phyloP scores from a whole-genome alignment of 495 filamentous ascomycete species.

The Aspergillus sparsus region DNA sequence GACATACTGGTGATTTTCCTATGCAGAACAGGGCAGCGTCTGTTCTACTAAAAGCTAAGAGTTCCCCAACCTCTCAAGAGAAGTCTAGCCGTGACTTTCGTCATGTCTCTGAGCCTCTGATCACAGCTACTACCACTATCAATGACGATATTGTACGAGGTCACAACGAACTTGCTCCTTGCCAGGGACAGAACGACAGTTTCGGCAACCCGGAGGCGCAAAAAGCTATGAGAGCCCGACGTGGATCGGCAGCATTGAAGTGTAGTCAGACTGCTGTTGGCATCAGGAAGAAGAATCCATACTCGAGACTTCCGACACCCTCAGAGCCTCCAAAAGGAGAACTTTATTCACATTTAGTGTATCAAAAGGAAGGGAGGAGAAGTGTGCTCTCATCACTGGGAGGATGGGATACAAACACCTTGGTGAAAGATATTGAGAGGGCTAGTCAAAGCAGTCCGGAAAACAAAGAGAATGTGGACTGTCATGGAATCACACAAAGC shows the following conservation, averaged over 20 bases:
- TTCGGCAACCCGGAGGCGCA: neutral
- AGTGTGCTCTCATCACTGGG: slow-evolving; percentile 19
- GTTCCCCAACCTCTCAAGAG: neutral
- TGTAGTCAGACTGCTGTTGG: slow-evolving; percentile 7
- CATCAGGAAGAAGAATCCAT: neutral
- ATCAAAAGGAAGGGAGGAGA: slow-evolving; percentile 23
- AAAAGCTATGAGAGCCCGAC: slow-evolving; percentile 5
- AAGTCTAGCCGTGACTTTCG: neutral
- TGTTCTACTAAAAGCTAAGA: neutral
- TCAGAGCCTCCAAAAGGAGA: slow-evolving; percentile 12
- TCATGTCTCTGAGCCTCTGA: neutral
- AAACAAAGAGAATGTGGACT: neutral
- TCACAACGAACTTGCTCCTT: neutral
- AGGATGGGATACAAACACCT: slow-evolving; percentile 4
- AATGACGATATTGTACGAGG: neutral
- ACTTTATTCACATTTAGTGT: slow-evolving; percentile 21
- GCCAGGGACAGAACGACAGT: too few relatives aligned
- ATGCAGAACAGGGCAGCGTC: slow-evolving; percentile 12
- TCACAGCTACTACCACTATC: neutral
- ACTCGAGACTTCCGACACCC: slow-evolving; percentile 26
- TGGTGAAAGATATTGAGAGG: neutral
- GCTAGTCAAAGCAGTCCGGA: neutral
- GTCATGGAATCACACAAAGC: too few relatives aligned
- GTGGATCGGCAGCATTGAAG: neutral
- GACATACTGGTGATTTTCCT: neutral